Base-by-base conservation (phyloP, 2,329 filamentous ascomycete species). In the Colletotrichum graminicola region DNA sequence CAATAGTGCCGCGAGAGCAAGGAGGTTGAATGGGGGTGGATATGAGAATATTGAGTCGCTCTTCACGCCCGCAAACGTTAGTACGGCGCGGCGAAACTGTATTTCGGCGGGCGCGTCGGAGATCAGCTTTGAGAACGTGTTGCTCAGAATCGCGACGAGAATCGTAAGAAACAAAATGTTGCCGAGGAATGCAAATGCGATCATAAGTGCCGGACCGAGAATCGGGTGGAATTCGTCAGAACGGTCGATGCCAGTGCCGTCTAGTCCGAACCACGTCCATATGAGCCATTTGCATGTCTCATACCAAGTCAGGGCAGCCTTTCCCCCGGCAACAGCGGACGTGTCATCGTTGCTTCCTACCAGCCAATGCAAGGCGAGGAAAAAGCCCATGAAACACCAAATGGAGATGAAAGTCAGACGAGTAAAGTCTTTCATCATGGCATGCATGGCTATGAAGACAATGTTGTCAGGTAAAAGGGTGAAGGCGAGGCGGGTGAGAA, bases 181-280 rank as follows among this genome's bases (percentile, higher is more conserved):
- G 64, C 91, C 92, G 12, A 94, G 83, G 75, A 93, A 93, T 3
- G 91, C 91, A 78, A 93, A 94, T 2, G 88, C 85, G 68, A 93
- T 87, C 88, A 93, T 93, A 7, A 94, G 83, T 0, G 88, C 84
- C 0, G 91, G 91, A 0, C 92, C 91, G 2, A 93, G 85, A 29
- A 92, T 80, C 78, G 88, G 84, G 77, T 94, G 91, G 79, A 93
- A 91, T 52, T 90, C 86, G 7, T 80, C 80, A 0, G 83, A 83
- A 62, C 83, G 81, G 66, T 86, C 84, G 51, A 87, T 87, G 4
- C 85, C 85, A 1, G 86, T 87, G 34, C 85, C 91, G 69, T 93
- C 92, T 0, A 94, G 87, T 1, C 92, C 92, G 75, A 94, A 94
- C 92, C 92, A 94, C 74, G 93, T 92, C 90, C 90, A 93, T 2